These are phyloP conservation scores for Paradendryphiella salina DNA, from an alignment of 2,329 filamentous ascomycete genomes.

Conservation along the genomic window DNA sequence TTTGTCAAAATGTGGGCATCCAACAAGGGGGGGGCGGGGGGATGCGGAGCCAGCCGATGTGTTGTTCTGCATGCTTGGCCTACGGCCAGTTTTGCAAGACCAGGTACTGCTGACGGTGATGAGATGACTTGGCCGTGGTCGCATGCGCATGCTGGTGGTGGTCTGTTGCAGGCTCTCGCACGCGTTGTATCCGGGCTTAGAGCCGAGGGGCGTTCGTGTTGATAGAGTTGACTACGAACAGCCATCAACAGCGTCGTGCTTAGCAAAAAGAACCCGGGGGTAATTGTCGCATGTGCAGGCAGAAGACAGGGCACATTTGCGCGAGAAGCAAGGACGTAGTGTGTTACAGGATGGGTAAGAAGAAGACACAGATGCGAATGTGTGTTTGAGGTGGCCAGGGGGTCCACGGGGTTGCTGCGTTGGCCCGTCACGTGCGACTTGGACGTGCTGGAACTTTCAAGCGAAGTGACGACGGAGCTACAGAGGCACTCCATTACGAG, in stretches of 20 bases:
- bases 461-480: slow-evolving; percentile 35
- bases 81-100: slow-evolving; percentile 1
- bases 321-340: slow-evolving; percentile 15
- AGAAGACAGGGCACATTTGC: slow-evolving; percentile 28
- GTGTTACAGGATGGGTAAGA: slow-evolving; percentile 31
- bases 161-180: slow-evolving; percentile 7
- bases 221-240: slow-evolving; percentile 2
- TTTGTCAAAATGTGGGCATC: not conserved
- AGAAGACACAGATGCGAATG: slow-evolving; percentile 3
- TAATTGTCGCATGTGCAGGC: slow-evolving; percentile 8
- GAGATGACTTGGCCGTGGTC: not conserved
- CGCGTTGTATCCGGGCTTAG: slow-evolving; percentile 6
- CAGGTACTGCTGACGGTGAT: slow-evolving; percentile 3
- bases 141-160: slow-evolving; percentile 1
- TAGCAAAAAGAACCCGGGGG: slow-evolving; percentile 6
- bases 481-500: slow-evolving; percentile 31
- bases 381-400: slow-evolving; percentile 14
- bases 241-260: slow-evolving; percentile 4
- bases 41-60: slow-evolving; percentile 3
- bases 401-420: slow-evolving; percentile 3
- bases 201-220: slow-evolving; percentile 13
- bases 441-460: slow-evolving; percentile 22
- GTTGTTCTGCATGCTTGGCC: slow-evolving; percentile 6
- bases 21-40: slow-evolving; percentile 1
- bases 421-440: slow-evolving; percentile 16